Evolutionary conservation across 345 rosid genomes (phyloP).

Genomic region (Aurinia saxatilis): DNA sequence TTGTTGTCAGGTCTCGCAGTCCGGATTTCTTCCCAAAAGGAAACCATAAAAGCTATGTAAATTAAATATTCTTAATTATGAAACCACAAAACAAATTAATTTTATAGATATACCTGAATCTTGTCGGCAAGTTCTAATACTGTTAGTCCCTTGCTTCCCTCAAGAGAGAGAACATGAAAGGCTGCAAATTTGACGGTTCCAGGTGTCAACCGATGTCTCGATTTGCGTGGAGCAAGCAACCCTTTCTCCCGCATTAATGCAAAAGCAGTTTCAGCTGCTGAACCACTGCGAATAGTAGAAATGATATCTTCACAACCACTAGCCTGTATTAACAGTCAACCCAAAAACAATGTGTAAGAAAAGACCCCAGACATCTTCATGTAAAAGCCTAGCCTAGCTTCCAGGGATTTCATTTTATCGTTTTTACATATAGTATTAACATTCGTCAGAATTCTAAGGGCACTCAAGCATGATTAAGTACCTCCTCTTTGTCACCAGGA

Average conservation of each 20-base stretch:
- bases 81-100: background rate
- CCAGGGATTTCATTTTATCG: background rate
- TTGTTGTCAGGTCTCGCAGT: slow-evolving; percentile 87
- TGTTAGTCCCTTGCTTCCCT: slow-evolving; percentile 90
- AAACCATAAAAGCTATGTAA: slow-evolving; percentile 10
- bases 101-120: slow-evolving; percentile 65
- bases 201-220: slow-evolving; percentile 97
- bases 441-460: background rate
- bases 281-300: slow-evolving; percentile 85
- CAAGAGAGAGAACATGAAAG: slow-evolving; percentile 96
- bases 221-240: slow-evolving; percentile 74
- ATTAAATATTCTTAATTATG: background rate
- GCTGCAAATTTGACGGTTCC: slow-evolving; percentile 99
- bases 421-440: background rate
- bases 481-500: slow-evolving; percentile 65
- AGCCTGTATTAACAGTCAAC: slow-evolving; percentile 44
- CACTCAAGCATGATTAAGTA: slow-evolving; percentile 13
- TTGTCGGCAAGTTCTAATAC: slow-evolving; percentile 93
- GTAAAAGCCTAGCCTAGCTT: slow-evolving; percentile 7
- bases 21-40: slow-evolving; percentile 80
- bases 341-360: background rate
- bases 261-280: slow-evolving; percentile 96
- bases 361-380: background rate
- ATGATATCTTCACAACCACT: slow-evolving; percentile 67
- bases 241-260: slow-evolving; percentile 92